Base-by-base conservation (phyloP, 1,139 yeast species). In the Blastobotrys persicus region DNA sequence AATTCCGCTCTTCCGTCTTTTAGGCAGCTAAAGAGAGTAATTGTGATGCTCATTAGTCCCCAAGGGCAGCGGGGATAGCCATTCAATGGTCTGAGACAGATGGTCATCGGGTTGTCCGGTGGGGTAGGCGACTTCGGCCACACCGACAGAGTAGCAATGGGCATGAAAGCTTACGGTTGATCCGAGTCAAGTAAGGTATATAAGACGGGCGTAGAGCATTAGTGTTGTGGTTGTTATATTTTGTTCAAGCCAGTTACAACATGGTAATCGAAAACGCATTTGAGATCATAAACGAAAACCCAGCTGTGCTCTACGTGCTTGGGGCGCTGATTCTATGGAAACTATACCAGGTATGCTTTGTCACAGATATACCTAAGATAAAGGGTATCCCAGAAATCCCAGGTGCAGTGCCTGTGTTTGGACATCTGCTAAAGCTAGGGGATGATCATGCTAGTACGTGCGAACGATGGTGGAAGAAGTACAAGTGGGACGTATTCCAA, bases 321-420 rank as follows among this genome's bases (percentile, higher is more conserved):
- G 41, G 41, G 4, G 28, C 41, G 13, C 38, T 42, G 14, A 6
- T 35, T 20, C 16, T 41, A 20, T 20, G 4, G 18, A 26, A 17
- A 12, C 11, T 56, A 14, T 56, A 56, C 46, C 45, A 47, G 12
- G 46, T 47, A 3, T 44, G 56, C 40, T 55, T 51, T 35, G 59
- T 45, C n/a, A 58, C 60, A 6, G 62, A 59, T 47, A 56, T 59
- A 31, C 59, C 62, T n/a, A 44, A 49, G 33, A 70, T 77, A 51
- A 62, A 65, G 18, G 76, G 76, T 2, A 62, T 79, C 3, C 73
- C 75, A 14, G 55, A 53, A 19, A 71, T 80, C 5, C 79, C 80
- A 0, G 64, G 64, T 14, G 57, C 60, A 7, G 44, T 49, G 9
- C 60, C 60, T 2, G 44, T 57, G 13, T 54, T 57, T 42, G 63